A percentile compares a stretch with the other conserved stretches of the same genome.
Evolutionary conservation across 2,329 filamentous ascomycete species (phyloP).

Genomic region (Verticillium nubilum): DNA sequence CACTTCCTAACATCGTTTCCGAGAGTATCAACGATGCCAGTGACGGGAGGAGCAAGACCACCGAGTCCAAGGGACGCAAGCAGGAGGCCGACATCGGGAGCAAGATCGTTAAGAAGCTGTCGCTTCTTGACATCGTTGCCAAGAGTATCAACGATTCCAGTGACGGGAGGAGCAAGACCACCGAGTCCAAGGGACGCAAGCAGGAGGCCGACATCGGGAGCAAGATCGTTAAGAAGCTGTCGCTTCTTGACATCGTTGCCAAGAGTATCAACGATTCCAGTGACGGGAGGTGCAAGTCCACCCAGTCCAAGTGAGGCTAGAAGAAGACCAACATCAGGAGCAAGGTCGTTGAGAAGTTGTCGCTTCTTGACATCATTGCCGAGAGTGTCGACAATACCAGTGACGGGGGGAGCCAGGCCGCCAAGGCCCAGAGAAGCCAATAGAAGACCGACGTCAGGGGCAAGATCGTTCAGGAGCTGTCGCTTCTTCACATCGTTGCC

Average conservation of each 20-base stretch:
- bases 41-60: neutral
- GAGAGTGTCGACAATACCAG: neutral
- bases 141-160: neutral
- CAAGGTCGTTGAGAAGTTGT: neutral
- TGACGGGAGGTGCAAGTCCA: neutral
- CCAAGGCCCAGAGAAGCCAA: neutral
- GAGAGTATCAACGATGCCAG: neutral
- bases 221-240: neutral
- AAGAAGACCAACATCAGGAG: neutral
- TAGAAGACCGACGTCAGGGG: neutral
- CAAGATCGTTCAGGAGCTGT: neutral
- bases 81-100: neutral
- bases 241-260: neutral
- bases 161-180: neutral
- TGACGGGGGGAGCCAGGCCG: neutral
- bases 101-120: neutral
- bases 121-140: neutral
- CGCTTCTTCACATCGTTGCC: neutral
- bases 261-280: neutral
- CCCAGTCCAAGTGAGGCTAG: neutral
- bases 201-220: neutral
- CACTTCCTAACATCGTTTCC: neutral
- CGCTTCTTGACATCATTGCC: neutral
- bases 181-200: neutral
- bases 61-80: neutral